These are phyloP conservation scores for Leccinum imitatum DNA, from an alignment of 768 basidiomycete genomes.

Conservation along the genomic window DNA sequence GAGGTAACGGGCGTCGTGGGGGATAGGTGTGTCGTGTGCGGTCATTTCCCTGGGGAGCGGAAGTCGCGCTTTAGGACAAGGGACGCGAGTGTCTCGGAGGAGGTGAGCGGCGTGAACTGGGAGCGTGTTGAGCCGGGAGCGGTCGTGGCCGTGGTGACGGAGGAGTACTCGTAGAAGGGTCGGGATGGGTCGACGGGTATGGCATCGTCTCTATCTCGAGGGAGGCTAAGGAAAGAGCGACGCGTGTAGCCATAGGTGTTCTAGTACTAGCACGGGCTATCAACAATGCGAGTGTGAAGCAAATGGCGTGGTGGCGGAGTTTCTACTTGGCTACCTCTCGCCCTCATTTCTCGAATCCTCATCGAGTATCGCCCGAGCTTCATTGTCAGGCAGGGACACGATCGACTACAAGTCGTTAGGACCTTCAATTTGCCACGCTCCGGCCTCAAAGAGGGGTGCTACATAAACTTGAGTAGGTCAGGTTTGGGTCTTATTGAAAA, in stretches of 20 bases:
- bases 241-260: constrained; percentile 15
- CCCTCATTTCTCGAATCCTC: too few species aligned
- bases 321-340: too few species aligned
- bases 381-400: too few species aligned
- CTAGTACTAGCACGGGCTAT: constrained; percentile 6
- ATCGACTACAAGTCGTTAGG: too few species aligned
- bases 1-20: constrained; percentile 1
- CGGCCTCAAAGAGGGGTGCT: too few species aligned
- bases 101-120: constrained; percentile 23
- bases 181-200: constrained; percentile 33
- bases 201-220: constrained; percentile 35
- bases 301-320: neutral
- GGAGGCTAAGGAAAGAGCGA: constrained; percentile 18
- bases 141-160: constrained; percentile 11
- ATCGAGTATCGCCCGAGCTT: too few species aligned
- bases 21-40: constrained; percentile 38
- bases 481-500: too few species aligned
- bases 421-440: too few species aligned
- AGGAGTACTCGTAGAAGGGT: constrained; percentile 35
- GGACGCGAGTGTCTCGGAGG: constrained; percentile 23
- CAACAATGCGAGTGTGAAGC: neutral
- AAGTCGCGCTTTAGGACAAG: constrained; percentile 26
- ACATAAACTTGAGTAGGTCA: too few species aligned
- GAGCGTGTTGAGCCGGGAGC: neutral
- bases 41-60: constrained; percentile 32